A percentile compares a stretch with the other conserved stretches of the same genome.
Evolutionary conservation across 2,329 filamentous ascomycete species (phyloP).

Genomic region (Neofusicoccum ribis): DNA sequence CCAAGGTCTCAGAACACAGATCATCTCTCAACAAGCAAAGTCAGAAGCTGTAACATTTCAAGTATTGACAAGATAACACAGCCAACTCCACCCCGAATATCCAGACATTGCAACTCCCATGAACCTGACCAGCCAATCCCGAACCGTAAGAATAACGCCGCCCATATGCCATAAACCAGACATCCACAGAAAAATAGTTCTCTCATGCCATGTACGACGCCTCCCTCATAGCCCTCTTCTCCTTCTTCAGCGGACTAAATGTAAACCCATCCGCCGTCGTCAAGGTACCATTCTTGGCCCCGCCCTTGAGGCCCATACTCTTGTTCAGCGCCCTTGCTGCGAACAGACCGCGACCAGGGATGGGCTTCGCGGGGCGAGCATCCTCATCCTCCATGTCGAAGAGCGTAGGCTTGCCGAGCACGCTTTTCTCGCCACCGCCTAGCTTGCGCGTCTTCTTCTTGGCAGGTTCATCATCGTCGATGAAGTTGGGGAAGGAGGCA

Average conservation of each 20-base stretch:
- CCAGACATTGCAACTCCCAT: not conserved
- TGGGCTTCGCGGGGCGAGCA: constrained; percentile 31
- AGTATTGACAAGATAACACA: not conserved
- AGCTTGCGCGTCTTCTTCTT: constrained; percentile 73
- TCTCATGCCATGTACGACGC: constrained; percentile 16
- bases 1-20: not conserved
- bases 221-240: constrained; percentile 28
- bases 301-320: constrained; percentile 32
- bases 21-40: not conserved
- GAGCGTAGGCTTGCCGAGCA: constrained; percentile 49
- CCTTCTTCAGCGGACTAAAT: constrained; percentile 44
- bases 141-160: not conserved
- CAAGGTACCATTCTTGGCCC: constrained; percentile 37
- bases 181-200: not conserved
- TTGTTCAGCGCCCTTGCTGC: constrained; percentile 39
- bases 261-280: constrained; percentile 40
- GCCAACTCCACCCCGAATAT: not conserved
- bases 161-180: not conserved
- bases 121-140: not conserved
- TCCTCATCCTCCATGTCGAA: constrained; percentile 63
- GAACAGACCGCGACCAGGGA: constrained; percentile 38
- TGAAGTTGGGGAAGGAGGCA: constrained; percentile 46
- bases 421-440: constrained; percentile 54
- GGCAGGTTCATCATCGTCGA: constrained; percentile 39
- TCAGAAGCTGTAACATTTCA: not conserved